phyloP scores from a whole-genome alignment of 2,329 filamentous ascomycete species.

The Teratosphaeria viscida region DNA sequence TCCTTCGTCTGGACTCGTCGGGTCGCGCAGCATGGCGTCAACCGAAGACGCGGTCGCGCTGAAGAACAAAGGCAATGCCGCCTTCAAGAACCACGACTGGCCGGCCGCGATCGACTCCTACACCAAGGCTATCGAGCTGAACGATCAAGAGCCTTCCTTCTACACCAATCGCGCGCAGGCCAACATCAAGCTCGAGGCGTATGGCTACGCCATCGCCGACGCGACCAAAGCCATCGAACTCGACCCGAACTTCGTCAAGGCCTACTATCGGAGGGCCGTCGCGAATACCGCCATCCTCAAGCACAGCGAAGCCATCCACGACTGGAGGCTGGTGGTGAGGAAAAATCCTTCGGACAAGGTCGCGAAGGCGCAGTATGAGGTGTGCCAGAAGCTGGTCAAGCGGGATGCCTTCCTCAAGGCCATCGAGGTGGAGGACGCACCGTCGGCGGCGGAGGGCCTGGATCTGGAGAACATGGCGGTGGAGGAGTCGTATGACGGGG shows the following conservation, averaged over 20 bases:
- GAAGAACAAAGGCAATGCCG: slow-evolving; percentile 91
- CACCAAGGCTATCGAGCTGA: slow-evolving; percentile 64
- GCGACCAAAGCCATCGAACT: slow-evolving; percentile 85
- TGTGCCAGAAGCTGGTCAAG: slow-evolving; percentile 91
- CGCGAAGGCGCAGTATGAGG: slow-evolving; percentile 78
- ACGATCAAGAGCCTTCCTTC: slow-evolving; percentile 77
- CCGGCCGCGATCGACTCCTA: slow-evolving; percentile 71
- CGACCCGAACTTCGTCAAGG: slow-evolving; percentile 82
- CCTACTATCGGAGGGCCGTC: slow-evolving; percentile 86
- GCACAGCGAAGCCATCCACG: slow-evolving; percentile 76
- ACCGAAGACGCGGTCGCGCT: slow-evolving; percentile 59
- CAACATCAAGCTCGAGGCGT: slow-evolving; percentile 89
- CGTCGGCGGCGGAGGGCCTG: slow-evolving; percentile 81
- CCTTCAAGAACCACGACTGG: slow-evolving; percentile 84
- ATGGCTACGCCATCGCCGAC: slow-evolving; percentile 84
- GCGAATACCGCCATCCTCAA: slow-evolving; percentile 85
- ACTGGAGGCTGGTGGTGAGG: slow-evolving; percentile 84
- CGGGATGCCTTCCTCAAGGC: slow-evolving; percentile 87
- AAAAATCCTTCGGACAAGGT: slow-evolving; percentile 82
- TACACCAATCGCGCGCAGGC: slow-evolving; percentile 95
- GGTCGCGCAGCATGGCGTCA: slow-evolving; percentile 14
- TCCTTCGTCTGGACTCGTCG: not conserved
- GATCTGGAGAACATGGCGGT: slow-evolving; percentile 78
- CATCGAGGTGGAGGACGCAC: slow-evolving; percentile 85
- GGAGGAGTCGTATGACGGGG: slow-evolving; percentile 77